Evolutionary conservation across 495 filamentous ascomycete genomes (phyloP), one percentile per base, ranked within the genome.

Genomic region (Chaetomidium leptoderma): DNA sequence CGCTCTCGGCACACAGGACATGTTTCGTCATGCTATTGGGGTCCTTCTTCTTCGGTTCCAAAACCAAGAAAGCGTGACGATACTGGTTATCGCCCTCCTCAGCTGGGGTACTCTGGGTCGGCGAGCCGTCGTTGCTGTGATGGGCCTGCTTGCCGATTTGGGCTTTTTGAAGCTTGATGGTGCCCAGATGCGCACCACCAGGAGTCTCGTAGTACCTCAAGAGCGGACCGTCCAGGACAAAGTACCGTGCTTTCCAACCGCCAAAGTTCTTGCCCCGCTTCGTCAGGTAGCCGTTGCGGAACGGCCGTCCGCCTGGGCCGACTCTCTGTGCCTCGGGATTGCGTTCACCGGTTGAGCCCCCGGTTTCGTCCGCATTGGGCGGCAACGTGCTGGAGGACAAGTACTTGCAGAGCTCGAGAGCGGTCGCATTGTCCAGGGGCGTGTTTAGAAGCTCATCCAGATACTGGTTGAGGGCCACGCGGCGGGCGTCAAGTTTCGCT

Each of bases 211-310:
- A 97, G 68, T 98, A 97, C 64, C 86, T 90, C 60, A 98, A 73
- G 35, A 90, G 80, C 16, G 95, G 89, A 2, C 91, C 91, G 65
- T 97, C 90, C 1, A 98, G 81, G 43, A 96, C 80, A 63, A 98
- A 98, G 68, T 89, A 97, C 53, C 93, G 81, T 16, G 90, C 90
- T 69, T 98, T 98, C 93, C 93, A 98, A n/a, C 93, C 93, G 24
- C 93, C 93, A 72, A 97, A 97, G 63, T 96, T 97, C 76, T 98
- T 98, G 26, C 93, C 93, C 55, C 88, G 79, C 74, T 98, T 98
- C 7, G 93, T 97, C 30, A 98, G 76, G 76, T 97, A 97, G 16
- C 93, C 93, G 66, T 86, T 91, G 66, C 92, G 92, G 59, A 84
- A 77, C 1, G 86, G 83, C 53, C 83, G 84, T 3, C 83, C 84